These are phyloP conservation scores for Mesembryanthemum crystallinum DNA, from an alignment of 148 eudicot species.

Conservation along the genomic window DNA sequence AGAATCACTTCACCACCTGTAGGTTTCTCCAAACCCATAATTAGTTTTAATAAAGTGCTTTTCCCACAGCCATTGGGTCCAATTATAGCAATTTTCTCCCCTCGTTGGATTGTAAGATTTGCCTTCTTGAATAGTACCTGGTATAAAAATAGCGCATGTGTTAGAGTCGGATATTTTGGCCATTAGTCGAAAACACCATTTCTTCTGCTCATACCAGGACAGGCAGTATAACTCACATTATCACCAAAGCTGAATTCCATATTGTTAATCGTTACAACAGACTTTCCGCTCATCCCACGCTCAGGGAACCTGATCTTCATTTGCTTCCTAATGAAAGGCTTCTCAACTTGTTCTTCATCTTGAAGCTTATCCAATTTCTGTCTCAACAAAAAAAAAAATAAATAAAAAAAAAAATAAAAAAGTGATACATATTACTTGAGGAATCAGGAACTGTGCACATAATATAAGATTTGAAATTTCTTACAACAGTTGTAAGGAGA, in stretches of 20 bases:
- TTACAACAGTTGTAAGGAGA: neutral
- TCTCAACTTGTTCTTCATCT: constrained; percentile 85
- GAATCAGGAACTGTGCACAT: constrained; percentile 2
- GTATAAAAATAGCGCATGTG: constrained; percentile 22
- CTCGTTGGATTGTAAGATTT: constrained; percentile 68
- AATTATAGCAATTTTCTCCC: constrained; percentile 92
- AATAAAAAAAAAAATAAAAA: constrained; percentile 15
- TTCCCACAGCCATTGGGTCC: constrained; percentile 99
- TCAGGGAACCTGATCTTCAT: constrained; percentile 95
- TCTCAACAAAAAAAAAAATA: no score
- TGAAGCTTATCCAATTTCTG: constrained; percentile 94
- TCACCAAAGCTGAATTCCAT: constrained; percentile 71
- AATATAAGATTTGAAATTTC: neutral
- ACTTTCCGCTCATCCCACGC: constrained; percentile 87
- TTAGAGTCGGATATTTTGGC: neutral
- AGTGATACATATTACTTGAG: neutral
- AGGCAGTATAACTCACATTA: constrained; percentile 42
- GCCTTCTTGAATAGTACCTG: constrained; percentile 80
- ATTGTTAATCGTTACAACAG: constrained; percentile 64
- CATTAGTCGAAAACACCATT: neutral
- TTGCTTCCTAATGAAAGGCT: constrained; percentile 94
- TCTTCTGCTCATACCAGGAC: neutral
- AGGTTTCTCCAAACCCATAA: constrained; percentile 82
- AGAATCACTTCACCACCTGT: constrained; percentile 64
- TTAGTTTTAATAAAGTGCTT: constrained; percentile 80